Evolutionary conservation across 2,329 filamentous ascomycete species (phyloP).

Genomic region (Fusarium irregulare): DNA sequence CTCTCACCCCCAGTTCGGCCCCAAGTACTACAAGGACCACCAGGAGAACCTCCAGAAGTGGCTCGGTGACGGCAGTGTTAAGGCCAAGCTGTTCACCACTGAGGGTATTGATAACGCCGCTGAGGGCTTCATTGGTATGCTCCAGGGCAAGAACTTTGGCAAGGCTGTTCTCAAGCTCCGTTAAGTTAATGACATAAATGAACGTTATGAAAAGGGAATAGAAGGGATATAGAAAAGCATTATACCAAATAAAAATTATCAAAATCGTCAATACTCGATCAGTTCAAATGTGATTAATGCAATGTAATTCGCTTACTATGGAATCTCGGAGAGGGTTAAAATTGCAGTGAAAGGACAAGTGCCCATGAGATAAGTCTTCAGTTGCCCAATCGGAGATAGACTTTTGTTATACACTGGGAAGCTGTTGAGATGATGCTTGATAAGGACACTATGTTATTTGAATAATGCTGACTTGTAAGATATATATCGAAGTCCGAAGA

Average conservation of each 20-base stretch:
- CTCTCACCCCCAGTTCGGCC: slow-evolving; percentile 70
- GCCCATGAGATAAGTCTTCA: too few relatives aligned
- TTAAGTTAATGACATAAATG: slow-evolving; percentile 23
- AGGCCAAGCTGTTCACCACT: slow-evolving; percentile 74
- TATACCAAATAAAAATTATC: slow-evolving; percentile 8
- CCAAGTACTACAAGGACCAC: slow-evolving; percentile 75
- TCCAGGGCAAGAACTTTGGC: slow-evolving; percentile 84
- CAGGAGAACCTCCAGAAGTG: slow-evolving; percentile 80
- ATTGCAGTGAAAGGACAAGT: not conserved
- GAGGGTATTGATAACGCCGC: slow-evolving; percentile 83
- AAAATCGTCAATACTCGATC: not conserved
- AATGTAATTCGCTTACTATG: not conserved
- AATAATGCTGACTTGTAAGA: too few relatives aligned
- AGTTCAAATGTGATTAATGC: too few relatives aligned
- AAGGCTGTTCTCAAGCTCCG: slow-evolving; percentile 81
- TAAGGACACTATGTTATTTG: too few relatives aligned
- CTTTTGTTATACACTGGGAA: too few relatives aligned
- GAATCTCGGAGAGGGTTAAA: not conserved
- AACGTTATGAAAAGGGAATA: slow-evolving; percentile 10
- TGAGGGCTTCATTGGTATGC: slow-evolving; percentile 79
- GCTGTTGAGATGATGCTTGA: too few relatives aligned
- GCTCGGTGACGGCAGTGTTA: slow-evolving; percentile 80
- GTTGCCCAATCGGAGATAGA: accelerated
- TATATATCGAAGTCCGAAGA: too few relatives aligned
- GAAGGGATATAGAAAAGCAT: not conserved